Evolutionary conservation across 106 monocot genomes (phyloP), one percentile per base, ranked within the genome.

Genomic region (Dioscorea dumetorum): DNA sequence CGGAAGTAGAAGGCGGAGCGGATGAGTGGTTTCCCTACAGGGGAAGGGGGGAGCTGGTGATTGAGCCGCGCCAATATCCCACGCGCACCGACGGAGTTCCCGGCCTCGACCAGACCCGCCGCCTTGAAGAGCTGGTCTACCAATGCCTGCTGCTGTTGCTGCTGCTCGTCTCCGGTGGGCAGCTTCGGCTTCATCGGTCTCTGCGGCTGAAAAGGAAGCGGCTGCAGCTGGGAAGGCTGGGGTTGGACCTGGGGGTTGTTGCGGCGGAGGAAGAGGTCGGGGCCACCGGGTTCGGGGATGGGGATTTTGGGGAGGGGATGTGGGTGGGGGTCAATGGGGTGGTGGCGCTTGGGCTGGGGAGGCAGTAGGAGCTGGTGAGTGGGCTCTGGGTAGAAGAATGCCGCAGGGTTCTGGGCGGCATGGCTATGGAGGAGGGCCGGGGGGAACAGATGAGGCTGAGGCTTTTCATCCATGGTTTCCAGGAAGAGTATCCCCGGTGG

Each of bases 1-100:
- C 19, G 49, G 11, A 86, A 84, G 77, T 89, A 89, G 76, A 86
- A 91, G 71, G 91, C 85, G 3, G 91, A 77, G 16, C 95, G 83
- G 56, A 84, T 14, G 48, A 84, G 68, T 35, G 95, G 95, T 73
- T 91, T 88, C 76, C 95, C 95, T 14, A 64, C 95, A 19, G 61
- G 14, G 24, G 79, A 76, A 58, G 82, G 78, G 58, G 84, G 84
- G 76, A 92, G 86, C 72, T 79, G 83, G 22, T 92, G 97, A 99
- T 99, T 99, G 97, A 99, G 97, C 97, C 97, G 97, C 92, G 97
- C 92, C 97, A 97, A 99, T 99, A 99, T 99, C 97, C 68, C 89
- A 64, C 74, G 82, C 76, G 97, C 89, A 76, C 86, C 76, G 52
- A 70, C 65, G 73, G 63, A 70, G 70, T 92, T 85, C 24, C 97